These are phyloP conservation scores for Russula emetica DNA, from an alignment of 768 basidiomycete genomes.

Conservation along the genomic window DNA sequence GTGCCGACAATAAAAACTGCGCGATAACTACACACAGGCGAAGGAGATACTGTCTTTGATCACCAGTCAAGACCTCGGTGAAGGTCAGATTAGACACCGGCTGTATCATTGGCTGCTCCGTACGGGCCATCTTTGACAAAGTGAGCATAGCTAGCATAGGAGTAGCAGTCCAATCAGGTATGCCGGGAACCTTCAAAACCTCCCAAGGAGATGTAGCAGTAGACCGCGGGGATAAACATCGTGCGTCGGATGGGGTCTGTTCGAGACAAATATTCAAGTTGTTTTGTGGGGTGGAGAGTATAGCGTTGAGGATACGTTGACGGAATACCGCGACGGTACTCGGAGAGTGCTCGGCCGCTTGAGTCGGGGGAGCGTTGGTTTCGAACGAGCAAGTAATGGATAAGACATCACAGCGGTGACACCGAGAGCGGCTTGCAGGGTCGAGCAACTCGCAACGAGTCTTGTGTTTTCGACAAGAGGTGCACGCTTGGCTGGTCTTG, in stretches of 20 bases:
- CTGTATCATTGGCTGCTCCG: slow-evolving; percentile 29
- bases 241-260: slow-evolving; percentile 19
- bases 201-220: slow-evolving; percentile 36
- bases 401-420: slow-evolving; percentile 50
- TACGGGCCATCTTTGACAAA: slow-evolving; percentile 34
- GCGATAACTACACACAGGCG: slow-evolving; percentile 15
- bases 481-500: slow-evolving; percentile 36
- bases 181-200: slow-evolving; percentile 37
- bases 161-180: slow-evolving; percentile 43
- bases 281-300: background rate
- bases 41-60: slow-evolving; percentile 21
- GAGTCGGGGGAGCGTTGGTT: slow-evolving; percentile 31
- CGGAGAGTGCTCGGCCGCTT: slow-evolving; percentile 28
- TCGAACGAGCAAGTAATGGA: slow-evolving; percentile 46
- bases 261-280: background rate
- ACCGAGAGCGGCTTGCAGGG: slow-evolving; percentile 36
- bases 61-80: slow-evolving; percentile 16
- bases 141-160: slow-evolving; percentile 47
- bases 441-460: slow-evolving; percentile 51
- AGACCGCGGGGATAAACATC: slow-evolving; percentile 10
- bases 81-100: slow-evolving; percentile 28
- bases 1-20: background rate
- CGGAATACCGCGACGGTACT: background rate
- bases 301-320: background rate
- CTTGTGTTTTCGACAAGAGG: slow-evolving; percentile 46